Conservation (phyloP, 768 basidiomycete genomes). For the Leccinum uliginosum region DNA sequence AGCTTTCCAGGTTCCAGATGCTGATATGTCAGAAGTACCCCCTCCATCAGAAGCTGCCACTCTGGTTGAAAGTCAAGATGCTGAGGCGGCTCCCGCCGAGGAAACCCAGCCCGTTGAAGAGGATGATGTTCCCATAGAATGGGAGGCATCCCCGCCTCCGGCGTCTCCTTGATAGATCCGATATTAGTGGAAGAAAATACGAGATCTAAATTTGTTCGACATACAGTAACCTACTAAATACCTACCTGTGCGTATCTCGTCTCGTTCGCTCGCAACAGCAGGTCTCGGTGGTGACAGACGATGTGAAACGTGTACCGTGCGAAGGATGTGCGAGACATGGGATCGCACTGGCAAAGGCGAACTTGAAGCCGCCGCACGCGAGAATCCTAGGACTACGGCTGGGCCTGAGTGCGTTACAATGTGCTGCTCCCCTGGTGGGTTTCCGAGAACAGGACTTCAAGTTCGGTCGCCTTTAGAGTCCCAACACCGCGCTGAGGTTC, state of each 20-base stretch:
- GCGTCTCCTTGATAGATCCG: slow-evolving; percentile 12
- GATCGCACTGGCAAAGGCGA: too few species aligned
- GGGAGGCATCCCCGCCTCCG: slow-evolving; percentile 28
- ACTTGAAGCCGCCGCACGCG: too few species aligned
- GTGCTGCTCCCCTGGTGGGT: too few species aligned
- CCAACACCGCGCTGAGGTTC: too few species aligned
- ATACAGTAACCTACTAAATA: background rate
- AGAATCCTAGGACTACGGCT: too few species aligned
- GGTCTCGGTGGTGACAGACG: too few species aligned
- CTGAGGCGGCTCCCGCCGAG: slow-evolving; percentile 2
- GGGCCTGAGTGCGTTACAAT: too few species aligned
- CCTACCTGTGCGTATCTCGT: background rate
- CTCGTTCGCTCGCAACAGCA: too few species aligned
- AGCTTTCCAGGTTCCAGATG: slow-evolving; percentile 12
- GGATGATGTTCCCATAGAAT: slow-evolving; percentile 28
- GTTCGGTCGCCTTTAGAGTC: too few species aligned
- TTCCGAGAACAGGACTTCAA: too few species aligned
- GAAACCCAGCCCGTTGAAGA: slow-evolving; percentile 28
- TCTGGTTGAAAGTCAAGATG: slow-evolving; percentile 18
- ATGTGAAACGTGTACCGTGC: too few species aligned
- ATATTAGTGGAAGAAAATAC: background rate
- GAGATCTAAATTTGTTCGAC: background rate
- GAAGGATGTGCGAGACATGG: too few species aligned
- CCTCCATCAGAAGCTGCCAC: slow-evolving; percentile 18
- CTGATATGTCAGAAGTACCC: slow-evolving; percentile 16